phyloP scores from a whole-genome alignment of 148 eudicot species.

The Mesembryanthemum crystallinum region DNA sequence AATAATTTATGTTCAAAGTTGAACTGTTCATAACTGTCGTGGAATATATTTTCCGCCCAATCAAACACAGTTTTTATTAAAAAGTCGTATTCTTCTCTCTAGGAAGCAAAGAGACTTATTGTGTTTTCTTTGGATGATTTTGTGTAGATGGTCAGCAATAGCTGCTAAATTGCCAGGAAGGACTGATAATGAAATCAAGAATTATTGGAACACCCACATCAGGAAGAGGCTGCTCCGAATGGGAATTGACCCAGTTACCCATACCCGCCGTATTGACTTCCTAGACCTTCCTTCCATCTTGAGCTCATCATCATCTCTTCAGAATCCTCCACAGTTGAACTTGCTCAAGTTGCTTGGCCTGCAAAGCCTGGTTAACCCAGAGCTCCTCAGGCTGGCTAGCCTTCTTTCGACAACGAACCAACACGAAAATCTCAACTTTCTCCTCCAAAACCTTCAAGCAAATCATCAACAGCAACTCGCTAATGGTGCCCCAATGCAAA shows the following conservation, averaged over 20 bases:
- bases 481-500: background rate
- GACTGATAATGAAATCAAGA: slow-evolving; percentile 91
- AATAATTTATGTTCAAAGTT: too few relatives aligned
- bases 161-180: slow-evolving; percentile 91
- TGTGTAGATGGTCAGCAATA: slow-evolving; percentile 87
- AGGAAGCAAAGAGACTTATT: too few relatives aligned
- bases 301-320: slow-evolving; percentile 35
- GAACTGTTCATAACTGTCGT: too few relatives aligned
- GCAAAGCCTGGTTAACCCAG: slow-evolving; percentile 61
- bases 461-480: background rate
- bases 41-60: too few relatives aligned
- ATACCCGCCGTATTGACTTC: slow-evolving; percentile 74
- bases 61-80: too few relatives aligned
- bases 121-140: background rate
- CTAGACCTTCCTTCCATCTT: slow-evolving; percentile 59
- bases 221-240: slow-evolving; percentile 70
- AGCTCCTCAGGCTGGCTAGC: slow-evolving; percentile 54
- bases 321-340: slow-evolving; percentile 44
- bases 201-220: slow-evolving; percentile 95
- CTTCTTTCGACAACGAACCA: slow-evolving; percentile 42
- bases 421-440: slow-evolving; percentile 30
- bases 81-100: too few relatives aligned
- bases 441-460: slow-evolving; percentile 31
- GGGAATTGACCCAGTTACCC: slow-evolving; percentile 96
- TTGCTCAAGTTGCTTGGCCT: slow-evolving; percentile 52